Conservation (phyloP, 495 filamentous ascomycete genomes). For the Lasiosphaeris hirsuta region DNA sequence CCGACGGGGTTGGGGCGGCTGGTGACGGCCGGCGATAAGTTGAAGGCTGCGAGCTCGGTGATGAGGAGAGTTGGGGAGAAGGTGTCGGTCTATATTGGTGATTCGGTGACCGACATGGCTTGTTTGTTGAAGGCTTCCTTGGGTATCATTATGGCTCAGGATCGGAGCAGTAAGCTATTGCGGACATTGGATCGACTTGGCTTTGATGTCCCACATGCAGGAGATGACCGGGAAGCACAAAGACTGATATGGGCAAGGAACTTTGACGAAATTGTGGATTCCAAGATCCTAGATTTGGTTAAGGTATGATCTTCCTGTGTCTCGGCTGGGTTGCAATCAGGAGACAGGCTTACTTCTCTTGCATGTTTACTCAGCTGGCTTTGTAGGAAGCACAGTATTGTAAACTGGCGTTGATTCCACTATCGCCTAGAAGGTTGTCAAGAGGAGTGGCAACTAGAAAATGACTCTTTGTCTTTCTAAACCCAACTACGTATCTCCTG, state of each 20-base stretch:
- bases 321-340: neutral
- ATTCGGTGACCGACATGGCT: slow-evolving; percentile 33
- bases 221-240: neutral
- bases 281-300: slow-evolving; percentile 17
- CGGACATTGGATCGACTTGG: slow-evolving; percentile 35
- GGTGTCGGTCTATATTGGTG: slow-evolving; percentile 31
- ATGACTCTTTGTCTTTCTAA: too few relatives aligned
- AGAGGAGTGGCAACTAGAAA: too few relatives aligned
- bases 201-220: slow-evolving; percentile 33
- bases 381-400: too few relatives aligned
- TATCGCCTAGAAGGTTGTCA: too few relatives aligned
- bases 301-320: neutral
- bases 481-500: too few relatives aligned
- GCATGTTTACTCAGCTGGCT: too few relatives aligned
- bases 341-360: too few relatives aligned
- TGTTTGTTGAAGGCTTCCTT: slow-evolving; percentile 35
- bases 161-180: slow-evolving; percentile 33
- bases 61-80: neutral
- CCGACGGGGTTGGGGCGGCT: slow-evolving; percentile 26
- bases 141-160: slow-evolving; percentile 39
- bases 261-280: slow-evolving; percentile 25
- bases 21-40: slow-evolving; percentile 26
- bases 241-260: slow-evolving; percentile 30
- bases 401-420: too few relatives aligned
- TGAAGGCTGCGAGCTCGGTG: slow-evolving; percentile 16